A percentile compares a stretch with the other conserved stretches of the same genome.
Conservation (phyloP, 2,329 filamentous ascomycete genomes). For the Aspergillus caelatus region DNA sequence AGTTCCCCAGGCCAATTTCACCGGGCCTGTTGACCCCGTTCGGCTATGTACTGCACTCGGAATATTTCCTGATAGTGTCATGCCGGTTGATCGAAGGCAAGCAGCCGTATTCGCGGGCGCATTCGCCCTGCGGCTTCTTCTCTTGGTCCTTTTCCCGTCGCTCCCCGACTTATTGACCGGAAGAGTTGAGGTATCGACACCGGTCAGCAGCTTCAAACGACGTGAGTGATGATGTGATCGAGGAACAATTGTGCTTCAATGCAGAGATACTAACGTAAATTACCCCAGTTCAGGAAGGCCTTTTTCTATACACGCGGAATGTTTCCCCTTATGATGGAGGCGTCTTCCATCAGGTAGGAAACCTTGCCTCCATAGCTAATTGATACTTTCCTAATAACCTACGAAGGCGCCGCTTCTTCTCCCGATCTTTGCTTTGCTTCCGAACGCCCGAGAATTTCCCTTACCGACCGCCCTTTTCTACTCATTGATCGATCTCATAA, state of each 20-base stretch:
- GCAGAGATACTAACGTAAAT: slow-evolving; percentile 4
- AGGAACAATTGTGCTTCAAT: background rate
- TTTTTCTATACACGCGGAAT: slow-evolving; percentile 95
- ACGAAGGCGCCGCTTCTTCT: slow-evolving; percentile 80
- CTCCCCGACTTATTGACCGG: slow-evolving; percentile 84
- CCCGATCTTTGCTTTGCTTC: slow-evolving; percentile 86
- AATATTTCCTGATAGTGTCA: slow-evolving; percentile 28
- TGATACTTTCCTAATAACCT: background rate
- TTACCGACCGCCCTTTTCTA: slow-evolving; percentile 80
- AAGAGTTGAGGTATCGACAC: slow-evolving; percentile 94
- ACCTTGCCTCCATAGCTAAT: background rate
- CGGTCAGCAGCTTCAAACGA: slow-evolving; percentile 97
- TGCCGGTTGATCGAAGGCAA: slow-evolving; percentile 62
- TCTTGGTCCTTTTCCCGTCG: slow-evolving; percentile 79
- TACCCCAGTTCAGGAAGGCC: slow-evolving; percentile 80
- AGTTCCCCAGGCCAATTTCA: slow-evolving; percentile 3
- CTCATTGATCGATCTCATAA: slow-evolving; percentile 76
- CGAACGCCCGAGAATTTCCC: slow-evolving; percentile 66
- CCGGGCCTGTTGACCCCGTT: background rate
- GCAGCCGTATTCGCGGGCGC: slow-evolving; percentile 73
- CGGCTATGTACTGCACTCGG: slow-evolving; percentile 10
- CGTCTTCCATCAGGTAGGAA: slow-evolving; percentile 67
- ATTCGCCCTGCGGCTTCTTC: slow-evolving; percentile 73
- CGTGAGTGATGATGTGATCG: slow-evolving; percentile 58
- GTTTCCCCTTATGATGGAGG: slow-evolving; percentile 97